Conservation (phyloP, 495 filamentous ascomycete species). For the Podospora tetraspora region DNA sequence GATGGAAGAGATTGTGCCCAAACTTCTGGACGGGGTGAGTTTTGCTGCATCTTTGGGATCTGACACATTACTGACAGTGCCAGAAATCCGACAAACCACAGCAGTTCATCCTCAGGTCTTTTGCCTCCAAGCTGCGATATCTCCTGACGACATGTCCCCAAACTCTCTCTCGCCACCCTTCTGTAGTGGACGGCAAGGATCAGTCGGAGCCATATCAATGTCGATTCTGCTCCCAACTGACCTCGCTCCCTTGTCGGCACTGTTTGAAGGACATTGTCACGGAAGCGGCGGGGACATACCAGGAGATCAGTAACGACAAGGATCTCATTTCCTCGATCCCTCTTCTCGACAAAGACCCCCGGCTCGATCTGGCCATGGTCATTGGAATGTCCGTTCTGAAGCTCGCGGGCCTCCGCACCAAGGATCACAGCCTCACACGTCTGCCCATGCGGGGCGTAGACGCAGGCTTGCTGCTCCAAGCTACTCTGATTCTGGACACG, state of each 20-base stretch:
- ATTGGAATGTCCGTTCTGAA: constrained; percentile 44
- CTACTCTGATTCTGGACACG: constrained; percentile 42
- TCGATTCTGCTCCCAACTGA: constrained; percentile 21
- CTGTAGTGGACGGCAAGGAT: constrained; percentile 20
- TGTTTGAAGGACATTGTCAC: constrained; percentile 33
- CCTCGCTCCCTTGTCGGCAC: constrained; percentile 23
- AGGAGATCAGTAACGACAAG: constrained; percentile 23
- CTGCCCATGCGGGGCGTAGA: constrained; percentile 30
- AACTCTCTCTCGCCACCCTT: constrained; percentile 23
- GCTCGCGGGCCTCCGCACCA: constrained; percentile 30
- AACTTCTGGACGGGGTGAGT: constrained; percentile 24
- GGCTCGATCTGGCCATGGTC: constrained; percentile 40
- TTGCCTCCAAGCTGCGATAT: constrained; percentile 30
- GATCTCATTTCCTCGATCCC: constrained; percentile 25
- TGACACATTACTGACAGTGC: background rate
- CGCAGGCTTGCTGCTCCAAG: constrained; percentile 38
- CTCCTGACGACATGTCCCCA: constrained; percentile 31
- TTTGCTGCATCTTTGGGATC: background rate
- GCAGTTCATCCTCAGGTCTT: constrained; percentile 19
- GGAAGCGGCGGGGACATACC: constrained; percentile 27
- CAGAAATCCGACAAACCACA: constrained; percentile 19
- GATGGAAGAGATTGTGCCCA: constrained; percentile 25
- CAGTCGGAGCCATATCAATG: constrained; percentile 27
- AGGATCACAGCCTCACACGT: constrained; percentile 10
- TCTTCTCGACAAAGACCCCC: constrained; percentile 35